A percentile compares a stretch with the other conserved stretches of the same genome.
Conservation (phyloP, 2,329 filamentous ascomycete genomes). For the Cladosporium colombiae region DNA sequence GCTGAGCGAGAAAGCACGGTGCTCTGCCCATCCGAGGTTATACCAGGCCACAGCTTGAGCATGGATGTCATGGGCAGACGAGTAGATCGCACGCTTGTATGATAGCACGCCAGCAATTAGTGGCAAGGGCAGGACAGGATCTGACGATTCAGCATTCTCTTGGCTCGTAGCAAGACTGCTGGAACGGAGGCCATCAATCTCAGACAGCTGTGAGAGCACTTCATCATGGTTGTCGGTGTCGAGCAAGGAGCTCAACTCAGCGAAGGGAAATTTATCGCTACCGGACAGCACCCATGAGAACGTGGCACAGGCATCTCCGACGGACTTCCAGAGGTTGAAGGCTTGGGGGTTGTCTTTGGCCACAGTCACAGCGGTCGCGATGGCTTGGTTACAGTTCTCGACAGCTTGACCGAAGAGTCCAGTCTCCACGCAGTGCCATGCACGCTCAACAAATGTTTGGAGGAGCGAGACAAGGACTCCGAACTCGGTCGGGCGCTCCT, state of each 20-base stretch:
- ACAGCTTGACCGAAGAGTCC: constrained; percentile 84
- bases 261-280: constrained; percentile 61
- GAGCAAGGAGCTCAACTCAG: constrained; percentile 61
- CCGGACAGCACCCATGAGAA: constrained; percentile 78
- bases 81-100: constrained; percentile 82
- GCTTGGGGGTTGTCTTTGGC: constrained; percentile 63
- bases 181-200: constrained; percentile 45
- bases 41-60: constrained; percentile 96
- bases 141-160: not conserved
- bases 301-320: constrained; percentile 83
- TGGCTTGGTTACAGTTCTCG: constrained; percentile 67
- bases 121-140: constrained; percentile 47
- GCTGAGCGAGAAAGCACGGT: constrained; percentile 73
- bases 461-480: constrained; percentile 85
- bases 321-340: constrained; percentile 93
- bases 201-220: constrained; percentile 63
- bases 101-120: constrained; percentile 71
- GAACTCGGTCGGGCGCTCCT: constrained; percentile 69
- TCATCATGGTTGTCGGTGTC: constrained; percentile 53
- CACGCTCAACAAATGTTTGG: constrained; percentile 83
- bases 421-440: constrained; percentile 73
- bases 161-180: not conserved
- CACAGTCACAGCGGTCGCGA: constrained; percentile 67
- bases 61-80: constrained; percentile 72
- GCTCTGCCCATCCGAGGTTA: constrained; percentile 93